Evolutionary conservation across 208 protist genomes (phyloP), one percentile per base, ranked within the genome.

Genomic region (Wallacemonas rigidus): DNA sequence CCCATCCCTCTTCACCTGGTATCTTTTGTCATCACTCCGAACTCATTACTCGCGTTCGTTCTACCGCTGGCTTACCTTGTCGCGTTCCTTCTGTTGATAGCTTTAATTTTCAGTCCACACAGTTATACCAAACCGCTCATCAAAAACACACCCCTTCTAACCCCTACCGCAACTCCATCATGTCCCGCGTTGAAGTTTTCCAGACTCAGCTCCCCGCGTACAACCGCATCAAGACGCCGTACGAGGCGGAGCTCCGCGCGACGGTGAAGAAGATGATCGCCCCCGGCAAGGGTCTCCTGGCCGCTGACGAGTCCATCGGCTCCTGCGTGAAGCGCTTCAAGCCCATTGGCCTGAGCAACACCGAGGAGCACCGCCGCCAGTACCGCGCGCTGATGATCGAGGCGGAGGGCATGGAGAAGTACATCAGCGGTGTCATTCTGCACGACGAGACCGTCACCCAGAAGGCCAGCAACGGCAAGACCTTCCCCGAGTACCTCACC

Each of bases 381-480:
- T n/a, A n/a, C n/a, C n/a, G n/a, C n/a, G n/a, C n/a, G n/a, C n/a
- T n/a, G n/a, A n/a, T n/a, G n/a, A n/a, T 91, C 41, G 88, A 85
- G 72, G 77, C 77, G 41, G 78, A 82, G 72, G 95, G 81, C 47
- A 67, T 98, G 17, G 86, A 91, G 68, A 71, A 98, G 76, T 98
- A 94, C 92, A 97, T 99, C 83, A 84, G 88, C 75, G 98, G 98
- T 74, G 97, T 98, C 54, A 99, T 99, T 76, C 72, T 99, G 48
- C 98, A 93, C 81, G 97, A 99, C 56, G 98, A 99, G 83, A 98
- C 97, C 4, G 85, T 99, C n/a, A 83, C 77, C 72, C 97, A 99
- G 85, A 97, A 94, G 71, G 80, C 89, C 53, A 75, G 67, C 61
- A 89, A 88, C 58, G 98, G 98, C 38, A 75, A 74, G 56, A 80